Base-by-base conservation (phyloP, 257 asterid species). In the Nicotiana sylvestris region DNA sequence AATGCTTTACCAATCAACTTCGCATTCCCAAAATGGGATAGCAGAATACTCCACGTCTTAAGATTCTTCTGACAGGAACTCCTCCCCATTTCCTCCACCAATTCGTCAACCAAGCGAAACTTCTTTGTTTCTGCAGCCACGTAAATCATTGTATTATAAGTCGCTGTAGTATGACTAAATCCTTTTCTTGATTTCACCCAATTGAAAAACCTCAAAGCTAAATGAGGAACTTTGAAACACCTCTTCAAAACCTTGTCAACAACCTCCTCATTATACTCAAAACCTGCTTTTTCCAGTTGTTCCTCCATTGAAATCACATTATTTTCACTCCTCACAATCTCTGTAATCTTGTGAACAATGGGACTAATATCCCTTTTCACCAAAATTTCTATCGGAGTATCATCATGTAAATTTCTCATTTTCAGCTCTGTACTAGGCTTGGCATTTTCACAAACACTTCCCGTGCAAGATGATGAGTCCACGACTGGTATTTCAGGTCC, bases 1-100 rank as follows among this genome's bases (percentile, higher is more conserved):
- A 95, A 82, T n/a, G 93, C 91, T 88, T 89, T 95, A 33, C 91
- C 91, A 13, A 90, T 87, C 64, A 83, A 56, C 82, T 90, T 91
- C 10, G 87, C 88, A 35, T 89, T 89, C 76, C 98, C 99, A 77
- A 88, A 92, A 77, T 77, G 91, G 18, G 90, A 83, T 25, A 91
- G 74, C 4, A 95, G 91, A 86, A 88, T 82, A 12, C 95, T 93
- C 99, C 99, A 92, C 16, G 98, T 93, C 92, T 87, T 90, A n/a
- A 85, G 81, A 78, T 91, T 85, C 85, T 87, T 90, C 86, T 80
- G 82, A 57, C 96, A 87, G 46, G 81, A 84, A 85, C 64, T 85
- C 83, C 76, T 90, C 87, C 86, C 91, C 97, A 95, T 95, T 81
- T 91, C 94, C 77, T 84, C 86, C 65, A 86, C 84, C 87, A 95